A percentile compares a stretch with the other conserved stretches of the same genome.
phyloP scores from a whole-genome alignment of 164 flowering plant genomes.

The Umbellularia californica region DNA sequence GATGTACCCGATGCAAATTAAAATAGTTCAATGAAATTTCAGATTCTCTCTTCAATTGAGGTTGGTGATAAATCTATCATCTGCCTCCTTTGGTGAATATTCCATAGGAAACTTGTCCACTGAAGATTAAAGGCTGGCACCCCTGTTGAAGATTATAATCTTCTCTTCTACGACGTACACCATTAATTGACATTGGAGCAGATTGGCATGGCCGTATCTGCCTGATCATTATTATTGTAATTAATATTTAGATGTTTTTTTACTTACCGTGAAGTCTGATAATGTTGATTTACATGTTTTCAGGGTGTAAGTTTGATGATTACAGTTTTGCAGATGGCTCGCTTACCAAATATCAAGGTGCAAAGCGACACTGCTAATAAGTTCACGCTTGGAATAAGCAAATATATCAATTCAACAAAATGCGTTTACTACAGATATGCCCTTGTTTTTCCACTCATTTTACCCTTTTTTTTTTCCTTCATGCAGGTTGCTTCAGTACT shows the following conservation, averaged over 20 bases:
- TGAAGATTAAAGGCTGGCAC: too few species aligned
- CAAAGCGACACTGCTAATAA: not conserved
- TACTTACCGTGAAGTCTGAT: not conserved
- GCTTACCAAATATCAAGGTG: slow-evolving; percentile 93
- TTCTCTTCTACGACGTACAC: too few species aligned
- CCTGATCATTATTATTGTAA: not conserved
- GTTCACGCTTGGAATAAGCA: not conserved
- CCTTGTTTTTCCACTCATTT: not conserved
- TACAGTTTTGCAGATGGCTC: slow-evolving; percentile 75
- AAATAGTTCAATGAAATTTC: too few species aligned
- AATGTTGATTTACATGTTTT: slow-evolving; percentile 13
- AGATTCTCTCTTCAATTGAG: too few species aligned
- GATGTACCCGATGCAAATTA: too few species aligned
- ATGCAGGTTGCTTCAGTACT: slow-evolving; percentile 87
- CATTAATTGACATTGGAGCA: too few species aligned
- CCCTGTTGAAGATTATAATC: too few species aligned
- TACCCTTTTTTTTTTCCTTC: slow-evolving; percentile 11
- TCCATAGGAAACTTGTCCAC: too few species aligned
- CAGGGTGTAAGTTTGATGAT: slow-evolving; percentile 98
- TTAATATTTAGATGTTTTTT: not conserved
- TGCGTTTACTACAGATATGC: not conserved
- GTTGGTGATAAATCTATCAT: too few species aligned
- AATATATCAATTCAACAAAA: not conserved
- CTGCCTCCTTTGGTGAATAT: too few species aligned
- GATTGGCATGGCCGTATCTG: too few species aligned